Conservation (phyloP, 139 green algal genomes). For the Dunaliella sp. region DNA sequence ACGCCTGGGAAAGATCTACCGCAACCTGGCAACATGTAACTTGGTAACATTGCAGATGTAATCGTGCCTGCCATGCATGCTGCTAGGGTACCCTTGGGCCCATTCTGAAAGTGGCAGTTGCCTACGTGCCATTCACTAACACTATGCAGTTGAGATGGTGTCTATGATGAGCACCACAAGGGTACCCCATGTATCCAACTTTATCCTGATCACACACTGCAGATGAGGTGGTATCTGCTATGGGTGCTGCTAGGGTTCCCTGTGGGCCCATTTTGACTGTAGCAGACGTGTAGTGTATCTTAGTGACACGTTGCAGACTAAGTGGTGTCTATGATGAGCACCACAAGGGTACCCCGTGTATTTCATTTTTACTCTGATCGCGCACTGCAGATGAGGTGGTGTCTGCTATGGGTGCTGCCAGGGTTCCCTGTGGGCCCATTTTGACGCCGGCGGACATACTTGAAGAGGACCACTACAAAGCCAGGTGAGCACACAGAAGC, state of each 20-base stretch:
- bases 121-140: too few relatives aligned
- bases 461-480: conserved; percentile 49
- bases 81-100: conserved; percentile 61
- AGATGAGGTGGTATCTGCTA: not conserved
- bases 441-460: conserved; percentile 56
- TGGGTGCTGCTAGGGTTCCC: not conserved
- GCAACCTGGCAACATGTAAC: too few relatives aligned
- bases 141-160: not conserved
- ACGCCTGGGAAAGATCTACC: too few relatives aligned
- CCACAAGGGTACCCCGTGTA: not conserved
- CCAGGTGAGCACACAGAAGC: conserved; percentile 29
- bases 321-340: not conserved
- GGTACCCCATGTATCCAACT: not conserved
- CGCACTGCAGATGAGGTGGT: conserved; percentile 25
- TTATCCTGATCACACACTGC: not conserved
- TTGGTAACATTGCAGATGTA: too few relatives aligned
- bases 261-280: not conserved
- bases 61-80: conserved; percentile 53
- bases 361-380: not conserved
- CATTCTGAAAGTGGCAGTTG: conserved; percentile 59
- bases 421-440: conserved; percentile 69
- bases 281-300: too few relatives aligned
- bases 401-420: conserved; percentile 47
- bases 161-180: not conserved
- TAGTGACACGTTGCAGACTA: too few relatives aligned